phyloP scores from a whole-genome alignment of 805 yeast genomes.

The Ogataea paraovalis region DNA sequence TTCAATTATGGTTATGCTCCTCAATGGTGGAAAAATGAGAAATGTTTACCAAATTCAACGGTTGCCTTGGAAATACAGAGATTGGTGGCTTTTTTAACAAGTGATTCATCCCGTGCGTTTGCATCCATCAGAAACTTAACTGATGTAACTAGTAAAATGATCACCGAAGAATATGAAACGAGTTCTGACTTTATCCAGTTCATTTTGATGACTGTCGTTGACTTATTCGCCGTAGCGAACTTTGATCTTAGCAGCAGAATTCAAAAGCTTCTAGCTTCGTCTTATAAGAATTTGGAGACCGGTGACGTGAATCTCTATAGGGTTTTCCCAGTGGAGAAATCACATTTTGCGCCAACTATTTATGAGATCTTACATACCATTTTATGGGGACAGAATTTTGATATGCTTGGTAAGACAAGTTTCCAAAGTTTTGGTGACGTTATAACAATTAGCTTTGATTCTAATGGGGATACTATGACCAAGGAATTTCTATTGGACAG shows the following conservation, averaged over 20 bases:
- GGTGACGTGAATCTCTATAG: constrained; percentile 18
- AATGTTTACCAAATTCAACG: constrained; percentile 22
- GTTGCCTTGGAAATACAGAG: constrained; percentile 37
- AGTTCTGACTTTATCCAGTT: constrained; percentile 27
- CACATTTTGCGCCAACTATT: constrained; percentile 26
- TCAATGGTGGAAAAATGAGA: constrained; percentile 37
- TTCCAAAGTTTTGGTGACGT: constrained; percentile 31
- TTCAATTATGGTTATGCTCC: constrained; percentile 33
- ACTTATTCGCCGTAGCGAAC: constrained; percentile 16
- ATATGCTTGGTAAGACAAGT: constrained; percentile 17
- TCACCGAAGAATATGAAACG: constrained; percentile 27
- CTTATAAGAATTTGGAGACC: constrained; percentile 6
- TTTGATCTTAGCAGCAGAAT: constrained; percentile 11
- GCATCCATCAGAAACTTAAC: constrained; percentile 34
- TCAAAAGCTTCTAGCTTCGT: constrained; percentile 15
- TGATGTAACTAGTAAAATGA: constrained; percentile 26
- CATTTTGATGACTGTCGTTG: constrained; percentile 16
- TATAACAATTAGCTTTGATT: constrained; percentile 31
- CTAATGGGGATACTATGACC: constrained; percentile 26
- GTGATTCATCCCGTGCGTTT: constrained; percentile 34
- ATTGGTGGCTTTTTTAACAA: constrained; percentile 34
- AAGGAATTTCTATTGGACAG: constrained; percentile 27
- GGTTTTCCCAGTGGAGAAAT: constrained; percentile 33
- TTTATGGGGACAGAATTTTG: constrained; percentile 30
- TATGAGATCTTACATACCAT: constrained; percentile 32